Evolutionary conservation across 2,329 filamentous ascomycete species (phyloP).

Genomic region (Conoideocrella luteorostrata): DNA sequence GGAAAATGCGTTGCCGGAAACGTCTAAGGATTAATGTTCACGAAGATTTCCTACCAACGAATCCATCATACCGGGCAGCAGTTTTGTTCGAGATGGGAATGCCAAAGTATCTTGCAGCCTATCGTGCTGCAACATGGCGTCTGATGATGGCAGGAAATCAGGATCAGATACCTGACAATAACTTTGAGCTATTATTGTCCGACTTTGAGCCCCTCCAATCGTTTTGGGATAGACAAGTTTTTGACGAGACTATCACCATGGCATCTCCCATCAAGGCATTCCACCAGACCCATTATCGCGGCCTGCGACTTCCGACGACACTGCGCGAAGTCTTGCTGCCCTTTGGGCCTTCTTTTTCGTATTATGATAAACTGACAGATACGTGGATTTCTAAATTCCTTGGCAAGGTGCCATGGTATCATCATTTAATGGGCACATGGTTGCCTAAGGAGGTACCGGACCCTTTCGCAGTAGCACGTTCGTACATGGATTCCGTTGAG

Average conservation of each 20-base stretch:
- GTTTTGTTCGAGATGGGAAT: conserved; percentile 46
- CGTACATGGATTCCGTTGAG: conserved; percentile 28
- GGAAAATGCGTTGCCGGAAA: conserved; percentile 9
- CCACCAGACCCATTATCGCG: conserved; percentile 19
- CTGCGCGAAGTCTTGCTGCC: conserved; percentile 11
- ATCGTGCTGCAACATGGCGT: conserved; percentile 12
- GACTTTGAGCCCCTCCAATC: not conserved
- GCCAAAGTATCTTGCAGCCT: conserved; percentile 35
- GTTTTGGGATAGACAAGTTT: not conserved
- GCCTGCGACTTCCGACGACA: not conserved
- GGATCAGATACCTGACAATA: conserved; percentile 8
- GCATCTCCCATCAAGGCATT: conserved; percentile 20
- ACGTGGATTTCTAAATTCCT: conserved; percentile 13
- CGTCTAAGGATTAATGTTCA: conserved; percentile 13
- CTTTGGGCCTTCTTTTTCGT: conserved; percentile 14
- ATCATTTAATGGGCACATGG: conserved; percentile 19
- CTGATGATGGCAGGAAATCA: not conserved
- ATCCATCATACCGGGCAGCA: conserved; percentile 20
- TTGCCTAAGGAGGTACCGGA: conserved; percentile 12
- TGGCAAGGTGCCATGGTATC: conserved; percentile 2
- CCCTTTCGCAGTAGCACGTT: conserved; percentile 8
- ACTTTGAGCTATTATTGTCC: conserved; percentile 1
- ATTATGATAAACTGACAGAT: conserved; percentile 10
- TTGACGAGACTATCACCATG: conserved; percentile 12
- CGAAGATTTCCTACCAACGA: conserved; percentile 19